Evolutionary conservation across 129 eudicot genomes (phyloP).

Genomic region (Chrysanthemum seticuspe): DNA sequence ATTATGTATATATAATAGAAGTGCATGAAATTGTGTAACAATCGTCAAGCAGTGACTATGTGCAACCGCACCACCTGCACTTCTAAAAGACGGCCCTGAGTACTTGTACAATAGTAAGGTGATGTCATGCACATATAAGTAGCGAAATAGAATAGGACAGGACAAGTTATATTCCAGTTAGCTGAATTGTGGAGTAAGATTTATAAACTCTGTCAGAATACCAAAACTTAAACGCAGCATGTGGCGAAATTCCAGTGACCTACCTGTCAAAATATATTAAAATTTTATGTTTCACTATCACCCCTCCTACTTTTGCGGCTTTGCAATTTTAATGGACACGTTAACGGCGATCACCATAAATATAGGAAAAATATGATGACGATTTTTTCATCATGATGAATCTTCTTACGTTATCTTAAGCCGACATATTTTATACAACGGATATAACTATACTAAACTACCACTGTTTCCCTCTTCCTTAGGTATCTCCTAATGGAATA

Average conservation of each 20-base stretch:
- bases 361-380: slow-evolving; percentile 19
- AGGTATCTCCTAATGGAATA: slow-evolving; percentile 30
- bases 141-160: slow-evolving; percentile 9
- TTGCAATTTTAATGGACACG: slow-evolving; percentile 37
- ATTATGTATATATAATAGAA: no score
- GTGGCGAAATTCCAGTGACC: slow-evolving; percentile 34
- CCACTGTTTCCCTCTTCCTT: slow-evolving; percentile 29
- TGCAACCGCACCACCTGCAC: no score
- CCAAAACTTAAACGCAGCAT: slow-evolving; percentile 31
- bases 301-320: slow-evolving; percentile 21
- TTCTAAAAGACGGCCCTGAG: background rate
- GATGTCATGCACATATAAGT: background rate
- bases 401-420: slow-evolving; percentile 26
- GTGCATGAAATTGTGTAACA: no score
- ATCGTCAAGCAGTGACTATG: no score
- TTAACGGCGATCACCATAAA: slow-evolving; percentile 29
- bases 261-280: slow-evolving; percentile 16
- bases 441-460: slow-evolving; percentile 21
- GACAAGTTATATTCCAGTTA: slow-evolving; percentile 24
- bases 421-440: slow-evolving; percentile 10
- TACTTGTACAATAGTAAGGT: slow-evolving; percentile 22
- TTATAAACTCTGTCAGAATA: slow-evolving; percentile 24
- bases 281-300: slow-evolving; percentile 5
- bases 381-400: slow-evolving; percentile 23
- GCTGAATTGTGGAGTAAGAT: slow-evolving; percentile 37